phyloP scores from a whole-genome alignment of 257 asterid genomes.

The Oldenlandia corymbosa region DNA sequence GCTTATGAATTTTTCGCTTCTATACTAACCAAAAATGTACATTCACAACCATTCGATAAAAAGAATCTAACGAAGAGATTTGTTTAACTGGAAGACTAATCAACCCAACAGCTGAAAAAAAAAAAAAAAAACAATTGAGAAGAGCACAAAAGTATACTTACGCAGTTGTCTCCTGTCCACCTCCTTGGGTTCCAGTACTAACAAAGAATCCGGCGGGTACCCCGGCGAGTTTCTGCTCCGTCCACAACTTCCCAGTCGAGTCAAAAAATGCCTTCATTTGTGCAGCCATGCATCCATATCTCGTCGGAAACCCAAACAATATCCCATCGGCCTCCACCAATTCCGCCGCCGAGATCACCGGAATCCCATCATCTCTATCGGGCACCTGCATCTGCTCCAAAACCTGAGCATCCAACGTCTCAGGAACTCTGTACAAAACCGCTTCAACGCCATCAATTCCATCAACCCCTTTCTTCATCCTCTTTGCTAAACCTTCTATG shows the following conservation, averaged over 20 bases:
- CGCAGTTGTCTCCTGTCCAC: constrained; percentile 99
- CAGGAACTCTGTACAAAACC: constrained; percentile 44
- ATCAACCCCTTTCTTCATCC: constrained; percentile 48
- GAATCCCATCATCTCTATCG: constrained; percentile 57
- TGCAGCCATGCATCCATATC: constrained; percentile 94
- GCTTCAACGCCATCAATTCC: constrained; percentile 50
- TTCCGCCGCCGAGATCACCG: constrained; percentile 47
- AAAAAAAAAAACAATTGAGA: neutral
- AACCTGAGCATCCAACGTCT: constrained; percentile 30
- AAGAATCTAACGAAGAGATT: neutral
- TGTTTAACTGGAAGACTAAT: neutral
- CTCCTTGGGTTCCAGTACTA: constrained; percentile 98
- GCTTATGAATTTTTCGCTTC: neutral
- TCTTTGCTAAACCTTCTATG: constrained; percentile 44
- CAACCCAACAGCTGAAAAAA: neutral
- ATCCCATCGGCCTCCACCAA: constrained; percentile 76
- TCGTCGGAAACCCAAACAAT: constrained; percentile 87
- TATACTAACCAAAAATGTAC: neutral
- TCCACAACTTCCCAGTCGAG: constrained; percentile 81
- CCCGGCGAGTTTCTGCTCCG: constrained; percentile 84
- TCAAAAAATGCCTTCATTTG: constrained; percentile 97
- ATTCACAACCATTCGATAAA: neutral
- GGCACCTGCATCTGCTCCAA: constrained; percentile 70
- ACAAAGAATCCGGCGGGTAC: constrained; percentile 95
- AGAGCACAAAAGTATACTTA: constrained; percentile 30